Conservation (phyloP, 2,329 filamentous ascomycete species). For the Fusarium robinianum region DNA sequence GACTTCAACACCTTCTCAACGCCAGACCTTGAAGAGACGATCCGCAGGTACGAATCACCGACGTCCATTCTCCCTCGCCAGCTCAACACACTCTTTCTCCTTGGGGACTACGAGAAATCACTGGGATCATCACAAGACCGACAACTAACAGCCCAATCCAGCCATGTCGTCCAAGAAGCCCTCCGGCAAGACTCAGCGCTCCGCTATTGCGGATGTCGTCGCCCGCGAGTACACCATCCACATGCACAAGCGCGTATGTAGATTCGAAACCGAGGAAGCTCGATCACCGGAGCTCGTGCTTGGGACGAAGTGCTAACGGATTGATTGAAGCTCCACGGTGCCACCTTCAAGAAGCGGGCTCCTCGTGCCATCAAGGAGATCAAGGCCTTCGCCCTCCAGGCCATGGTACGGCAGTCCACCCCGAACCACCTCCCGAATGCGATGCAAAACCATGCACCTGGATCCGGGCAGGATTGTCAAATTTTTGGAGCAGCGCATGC, state of each 20-base stretch:
- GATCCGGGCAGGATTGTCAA: slow-evolving; percentile 10
- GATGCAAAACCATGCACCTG: slow-evolving; percentile 16
- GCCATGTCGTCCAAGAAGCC: slow-evolving; percentile 52
- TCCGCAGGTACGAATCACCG: slow-evolving; percentile 47
- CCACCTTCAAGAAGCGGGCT: slow-evolving; percentile 99
- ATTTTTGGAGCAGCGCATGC: slow-evolving; percentile 12
- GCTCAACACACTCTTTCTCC: slow-evolving; percentile 13
- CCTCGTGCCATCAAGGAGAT: slow-evolving; percentile 99
- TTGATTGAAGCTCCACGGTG: slow-evolving; percentile 82
- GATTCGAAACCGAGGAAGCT: slow-evolving; percentile 13
- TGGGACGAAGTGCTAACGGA: slow-evolving; percentile 23
- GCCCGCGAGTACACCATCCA: slow-evolving; percentile 99
- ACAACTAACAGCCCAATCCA: slow-evolving; percentile 39
- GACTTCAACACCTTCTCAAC: slow-evolving; percentile 46
- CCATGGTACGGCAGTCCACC: slow-evolving; percentile 76
- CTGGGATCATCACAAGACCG: no score
- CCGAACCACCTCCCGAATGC: slow-evolving; percentile 9
- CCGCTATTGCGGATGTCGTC: slow-evolving; percentile 98
- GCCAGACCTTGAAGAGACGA: slow-evolving; percentile 48
- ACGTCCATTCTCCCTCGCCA: slow-evolving; percentile 31
- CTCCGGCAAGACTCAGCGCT: slow-evolving; percentile 63
- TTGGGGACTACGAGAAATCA: slow-evolving; percentile 31
- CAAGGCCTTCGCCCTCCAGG: slow-evolving; percentile 86
- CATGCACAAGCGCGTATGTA: slow-evolving; percentile 84
- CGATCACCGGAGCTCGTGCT: slow-evolving; percentile 13